phyloP scores from a whole-genome alignment of 495 filamentous ascomycete genomes.

The Trichoderma erinaceum region DNA sequence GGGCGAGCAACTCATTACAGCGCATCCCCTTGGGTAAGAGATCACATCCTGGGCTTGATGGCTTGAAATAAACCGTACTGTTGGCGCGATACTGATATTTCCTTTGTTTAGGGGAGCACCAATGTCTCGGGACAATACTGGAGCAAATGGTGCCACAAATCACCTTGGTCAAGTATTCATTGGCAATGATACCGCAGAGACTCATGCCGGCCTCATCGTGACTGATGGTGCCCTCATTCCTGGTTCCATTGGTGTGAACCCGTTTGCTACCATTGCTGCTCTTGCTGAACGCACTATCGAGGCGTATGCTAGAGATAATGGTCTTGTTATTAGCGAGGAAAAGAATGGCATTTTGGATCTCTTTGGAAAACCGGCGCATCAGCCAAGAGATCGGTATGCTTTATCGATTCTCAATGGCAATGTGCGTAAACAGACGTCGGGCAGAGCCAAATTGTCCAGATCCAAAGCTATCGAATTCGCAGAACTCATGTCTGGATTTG shows the following conservation, averaged over 20 bases:
- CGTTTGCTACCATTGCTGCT: slow-evolving; percentile 64
- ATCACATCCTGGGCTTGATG: background rate
- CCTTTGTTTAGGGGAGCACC: slow-evolving; percentile 45
- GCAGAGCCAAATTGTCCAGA: slow-evolving; percentile 17
- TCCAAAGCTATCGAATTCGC: slow-evolving; percentile 51
- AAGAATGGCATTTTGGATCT: slow-evolving; percentile 46
- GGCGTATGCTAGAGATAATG: slow-evolving; percentile 34
- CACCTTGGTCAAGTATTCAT: slow-evolving; percentile 54
- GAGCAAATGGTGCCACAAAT: slow-evolving; percentile 54
- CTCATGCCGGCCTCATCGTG: slow-evolving; percentile 52
- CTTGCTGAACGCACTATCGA: slow-evolving; percentile 58
- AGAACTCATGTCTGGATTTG: slow-evolving; percentile 58
- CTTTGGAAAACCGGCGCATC: slow-evolving; percentile 36
- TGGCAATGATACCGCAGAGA: slow-evolving; percentile 43
- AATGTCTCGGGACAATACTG: slow-evolving; percentile 55
- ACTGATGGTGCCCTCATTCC: slow-evolving; percentile 61
- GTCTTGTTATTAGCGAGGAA: slow-evolving; percentile 44
- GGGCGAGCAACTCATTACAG: slow-evolving; percentile 54
- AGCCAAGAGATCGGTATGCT: background rate
- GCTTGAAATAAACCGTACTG: background rate
- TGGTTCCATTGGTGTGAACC: slow-evolving; percentile 59
- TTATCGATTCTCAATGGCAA: slow-evolving; percentile 10
- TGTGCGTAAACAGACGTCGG: slow-evolving; percentile 6
- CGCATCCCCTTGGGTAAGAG: slow-evolving; percentile 41
- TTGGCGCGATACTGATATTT: slow-evolving; percentile 17